Conservation (phyloP, 2,329 filamentous ascomycete genomes). For the Aspergillus novofumigatus region DNA sequence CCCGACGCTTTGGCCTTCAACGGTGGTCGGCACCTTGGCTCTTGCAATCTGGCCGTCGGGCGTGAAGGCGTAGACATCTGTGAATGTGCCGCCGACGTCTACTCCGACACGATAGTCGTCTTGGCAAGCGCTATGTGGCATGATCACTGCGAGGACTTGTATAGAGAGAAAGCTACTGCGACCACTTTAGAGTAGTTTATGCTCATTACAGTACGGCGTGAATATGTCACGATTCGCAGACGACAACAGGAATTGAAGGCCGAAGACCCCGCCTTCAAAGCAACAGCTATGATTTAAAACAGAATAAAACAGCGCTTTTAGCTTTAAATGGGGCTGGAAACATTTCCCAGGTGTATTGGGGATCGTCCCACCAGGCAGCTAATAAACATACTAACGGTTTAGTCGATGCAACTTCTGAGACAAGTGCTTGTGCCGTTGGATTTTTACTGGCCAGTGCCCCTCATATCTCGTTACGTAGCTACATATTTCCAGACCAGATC, state of each 20-base stretch:
- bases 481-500: no score
- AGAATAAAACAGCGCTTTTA: no score
- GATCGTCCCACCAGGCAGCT: background rate
- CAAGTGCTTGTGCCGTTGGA: no score
- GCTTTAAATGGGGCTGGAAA: background rate
- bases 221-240: background rate
- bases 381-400: background rate
- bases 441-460: no score
- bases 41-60: slow-evolving; percentile 42
- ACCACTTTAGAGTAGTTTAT: background rate
- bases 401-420: background rate
- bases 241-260: no score
- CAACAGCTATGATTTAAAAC: no score
- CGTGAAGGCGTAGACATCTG: slow-evolving; percentile 47
- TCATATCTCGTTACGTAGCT: no score
- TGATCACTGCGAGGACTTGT: background rate
- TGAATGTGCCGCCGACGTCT: slow-evolving; percentile 43
- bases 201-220: background rate
- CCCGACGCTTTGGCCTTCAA: slow-evolving; percentile 45
- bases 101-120: slow-evolving; percentile 21
- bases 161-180: background rate
- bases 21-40: slow-evolving; percentile 46
- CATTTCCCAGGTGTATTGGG: background rate
- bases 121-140: background rate
- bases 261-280: no score